phyloP scores from a whole-genome alignment of 257 asterid species.

The Solanum arcanum region DNA sequence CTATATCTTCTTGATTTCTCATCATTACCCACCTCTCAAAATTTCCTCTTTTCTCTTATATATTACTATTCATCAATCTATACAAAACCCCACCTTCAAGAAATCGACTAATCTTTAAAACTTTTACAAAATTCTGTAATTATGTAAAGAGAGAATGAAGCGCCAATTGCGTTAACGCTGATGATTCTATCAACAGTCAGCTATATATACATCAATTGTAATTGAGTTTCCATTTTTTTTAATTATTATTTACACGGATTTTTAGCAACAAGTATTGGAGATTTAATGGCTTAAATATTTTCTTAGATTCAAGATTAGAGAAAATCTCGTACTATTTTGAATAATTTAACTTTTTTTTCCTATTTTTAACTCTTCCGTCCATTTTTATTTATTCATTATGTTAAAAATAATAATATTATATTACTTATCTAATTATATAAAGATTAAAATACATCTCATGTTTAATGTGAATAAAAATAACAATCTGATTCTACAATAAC shows the following conservation, averaged over 20 bases:
- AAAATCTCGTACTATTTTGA: background rate
- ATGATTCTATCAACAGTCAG: background rate
- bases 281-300: background rate
- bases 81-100: background rate
- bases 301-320: background rate
- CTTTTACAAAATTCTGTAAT: background rate
- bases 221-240: background rate
- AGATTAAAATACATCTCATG: too few relatives aligned
- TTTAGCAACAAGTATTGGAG: background rate
- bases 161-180: background rate
- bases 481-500: too few relatives aligned
- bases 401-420: too few relatives aligned
- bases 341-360: background rate
- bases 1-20: conserved; percentile 32
- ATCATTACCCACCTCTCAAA: background rate
- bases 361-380: background rate
- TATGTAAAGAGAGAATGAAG: background rate
- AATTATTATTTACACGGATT: background rate
- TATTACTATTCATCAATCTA: background rate
- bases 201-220: background rate
- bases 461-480: background rate
- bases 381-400: too few relatives aligned
- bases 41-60: background rate
- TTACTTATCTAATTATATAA: too few relatives aligned
- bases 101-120: background rate